A percentile compares a stretch with the other conserved stretches of the same genome.
Conservation (phyloP, 225 moss, liverwort and hornwort genomes). For the Thuidium tamariscinum region DNA sequence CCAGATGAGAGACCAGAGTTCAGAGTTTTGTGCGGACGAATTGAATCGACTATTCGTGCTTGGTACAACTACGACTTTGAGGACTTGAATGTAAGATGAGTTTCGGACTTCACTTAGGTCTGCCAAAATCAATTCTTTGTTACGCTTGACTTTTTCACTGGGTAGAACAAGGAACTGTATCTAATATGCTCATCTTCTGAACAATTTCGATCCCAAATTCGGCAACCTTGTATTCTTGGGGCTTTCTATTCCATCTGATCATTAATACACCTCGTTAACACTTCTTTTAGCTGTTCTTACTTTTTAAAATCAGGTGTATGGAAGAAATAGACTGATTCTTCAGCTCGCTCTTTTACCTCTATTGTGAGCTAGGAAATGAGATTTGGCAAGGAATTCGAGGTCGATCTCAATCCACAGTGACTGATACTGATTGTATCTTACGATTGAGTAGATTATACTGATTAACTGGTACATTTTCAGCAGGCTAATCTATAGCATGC, state of each 20-base stretch:
- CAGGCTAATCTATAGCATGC: background rate
- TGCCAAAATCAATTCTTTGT: background rate
- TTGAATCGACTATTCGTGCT: slow-evolving; percentile 62
- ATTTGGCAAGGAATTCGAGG: background rate
- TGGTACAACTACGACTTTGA: slow-evolving; percentile 54
- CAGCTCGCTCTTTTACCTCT: background rate
- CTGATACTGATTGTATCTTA: background rate
- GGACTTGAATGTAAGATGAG: slow-evolving; percentile 40
- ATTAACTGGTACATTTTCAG: background rate
- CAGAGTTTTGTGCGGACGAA: slow-evolving; percentile 23
- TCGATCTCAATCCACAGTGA: background rate
- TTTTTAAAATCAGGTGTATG: background rate
- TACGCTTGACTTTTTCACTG: background rate
- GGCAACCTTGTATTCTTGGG: background rate
- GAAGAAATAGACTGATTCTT: background rate
- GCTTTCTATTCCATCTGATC: background rate
- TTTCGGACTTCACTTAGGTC: background rate
- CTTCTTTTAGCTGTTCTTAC: background rate
- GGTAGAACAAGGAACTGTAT: background rate
- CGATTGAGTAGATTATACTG: background rate
- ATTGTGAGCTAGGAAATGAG: background rate
- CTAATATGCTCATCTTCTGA: background rate
- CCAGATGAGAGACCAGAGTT: slow-evolving; percentile 45
- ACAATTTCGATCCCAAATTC: background rate
- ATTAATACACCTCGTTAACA: background rate